Base-by-base conservation (phyloP, 495 filamentous ascomycete species). In the Penicillium verhagenii region DNA sequence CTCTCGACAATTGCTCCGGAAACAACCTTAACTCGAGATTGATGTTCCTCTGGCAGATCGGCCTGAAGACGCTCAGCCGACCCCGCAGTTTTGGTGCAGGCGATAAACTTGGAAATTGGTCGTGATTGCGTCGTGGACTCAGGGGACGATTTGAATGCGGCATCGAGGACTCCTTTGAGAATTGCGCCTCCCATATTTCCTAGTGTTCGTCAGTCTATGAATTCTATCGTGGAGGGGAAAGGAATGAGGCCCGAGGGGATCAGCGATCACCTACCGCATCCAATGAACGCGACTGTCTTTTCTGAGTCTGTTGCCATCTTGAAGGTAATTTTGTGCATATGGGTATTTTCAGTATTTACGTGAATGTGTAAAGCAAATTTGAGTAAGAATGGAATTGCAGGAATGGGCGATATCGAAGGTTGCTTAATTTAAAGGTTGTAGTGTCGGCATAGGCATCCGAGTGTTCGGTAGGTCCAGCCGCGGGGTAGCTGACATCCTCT, bases 151-250 rank as follows among this genome's bases (percentile, higher is more conserved):
- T 3, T 11, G 18, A 68, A 71, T 40, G 69, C 69, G 29, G 63
- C 55, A 13, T 64, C 57, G 13, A 74, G 58, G 7, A 74, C 48
- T 31, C 71, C 69, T 45, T 60, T 59, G 2, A 74, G 63, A 29
- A 74, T 71, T 40, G 71, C 68, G 21, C 69, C 67, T 50, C 69
- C 71, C 69, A 74, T 72, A 53, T 72, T 74, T 53, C 71, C 71
- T 73, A 53, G 20, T 24, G 4, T 18, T 40, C 42, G 21, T 56
- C 20, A 54, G 54, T 43, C 18, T 3, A n/a, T 14, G 8, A 1
- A 26, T 26, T 14, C 13, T 2, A 14, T n/a, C 10, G 8, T 21
- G 16, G 19, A 6, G 6, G 14, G n/a, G n/a, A 39, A 16, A n/a
- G 37, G 1, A n/a, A n/a, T n/a, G n/a, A n/a, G n/a, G n/a, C n/a